Conservation (phyloP, 1,284 basidiomycete genomes). For the Abortiporus biennis region DNA sequence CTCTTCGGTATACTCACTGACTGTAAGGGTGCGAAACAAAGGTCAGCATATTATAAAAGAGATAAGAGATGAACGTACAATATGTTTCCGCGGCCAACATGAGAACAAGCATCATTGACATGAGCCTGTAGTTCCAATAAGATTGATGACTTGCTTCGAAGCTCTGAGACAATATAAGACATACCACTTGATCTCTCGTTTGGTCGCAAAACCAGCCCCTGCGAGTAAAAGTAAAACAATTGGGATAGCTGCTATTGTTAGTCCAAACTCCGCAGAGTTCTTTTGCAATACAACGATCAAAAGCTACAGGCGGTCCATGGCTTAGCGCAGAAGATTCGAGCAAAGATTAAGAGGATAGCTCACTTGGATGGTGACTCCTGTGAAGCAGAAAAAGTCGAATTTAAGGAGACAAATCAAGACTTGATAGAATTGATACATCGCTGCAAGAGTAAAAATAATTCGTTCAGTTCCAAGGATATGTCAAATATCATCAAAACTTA, state of each 20-base stretch:
- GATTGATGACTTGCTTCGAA: neutral
- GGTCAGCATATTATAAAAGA: slow-evolving; percentile 5
- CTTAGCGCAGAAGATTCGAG: neutral
- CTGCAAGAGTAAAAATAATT: slow-evolving; percentile 27
- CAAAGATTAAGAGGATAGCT: slow-evolving; percentile 8
- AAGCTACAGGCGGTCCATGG: slow-evolving; percentile 11
- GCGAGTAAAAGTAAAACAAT: slow-evolving; percentile 68
- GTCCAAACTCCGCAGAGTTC: slow-evolving; percentile 67
- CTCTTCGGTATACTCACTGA: slow-evolving; percentile 36
- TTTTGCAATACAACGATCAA: slow-evolving; percentile 49
- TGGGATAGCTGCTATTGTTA: slow-evolving; percentile 78
- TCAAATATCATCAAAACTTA: slow-evolving; percentile 27
- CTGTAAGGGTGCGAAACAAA: slow-evolving; percentile 31
- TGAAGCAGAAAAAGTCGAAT: slow-evolving; percentile 83
- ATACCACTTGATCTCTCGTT: slow-evolving; percentile 74
- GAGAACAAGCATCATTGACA: slow-evolving; percentile 59
- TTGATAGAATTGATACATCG: slow-evolving; percentile 82
- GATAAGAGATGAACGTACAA: slow-evolving; percentile 40
- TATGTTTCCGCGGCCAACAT: slow-evolving; percentile 74
- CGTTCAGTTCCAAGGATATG: neutral
- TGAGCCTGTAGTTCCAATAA: slow-evolving; percentile 41
- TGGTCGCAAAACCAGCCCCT: slow-evolving; percentile 61
- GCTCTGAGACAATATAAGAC: slow-evolving; percentile 13
- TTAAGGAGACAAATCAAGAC: slow-evolving; percentile 81
- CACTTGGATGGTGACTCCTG: slow-evolving; percentile 83